phyloP scores from a whole-genome alignment of 225 moss, liverwort and hornwort genomes.

The Sphagnum tenellum region DNA sequence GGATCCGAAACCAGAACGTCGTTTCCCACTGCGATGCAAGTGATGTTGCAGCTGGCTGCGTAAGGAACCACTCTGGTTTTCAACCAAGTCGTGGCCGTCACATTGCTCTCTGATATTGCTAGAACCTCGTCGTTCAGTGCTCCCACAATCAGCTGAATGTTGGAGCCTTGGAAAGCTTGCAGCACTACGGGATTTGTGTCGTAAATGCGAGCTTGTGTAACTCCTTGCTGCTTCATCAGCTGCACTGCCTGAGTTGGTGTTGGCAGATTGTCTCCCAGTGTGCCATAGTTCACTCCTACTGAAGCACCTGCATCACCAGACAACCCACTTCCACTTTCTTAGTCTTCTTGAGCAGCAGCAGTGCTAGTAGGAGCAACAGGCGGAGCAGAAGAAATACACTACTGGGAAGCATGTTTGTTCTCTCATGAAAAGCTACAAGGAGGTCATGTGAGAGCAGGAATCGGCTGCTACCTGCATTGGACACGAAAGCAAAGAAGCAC shows the following conservation, averaged over 20 bases:
- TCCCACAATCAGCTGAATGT: conserved; percentile 65
- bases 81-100: conserved; percentile 71
- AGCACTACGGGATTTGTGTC: conserved; percentile 46
- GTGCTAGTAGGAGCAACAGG: neutral
- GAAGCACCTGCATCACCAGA: conserved; percentile 27
- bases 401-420: neutral
- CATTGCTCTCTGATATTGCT: conserved; percentile 40
- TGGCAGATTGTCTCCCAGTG: conserved; percentile 40
- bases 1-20: conserved; percentile 51
- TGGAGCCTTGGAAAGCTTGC: conserved; percentile 43
- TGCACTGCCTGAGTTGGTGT: conserved; percentile 30
- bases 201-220: conserved; percentile 42
- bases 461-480: conserved; percentile 1
- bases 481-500: conserved; percentile 1
- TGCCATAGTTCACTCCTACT: conserved; percentile 37
- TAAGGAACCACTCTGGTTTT: conserved; percentile 45
- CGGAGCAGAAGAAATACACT: neutral
- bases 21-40: conserved; percentile 60
- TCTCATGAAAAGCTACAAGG: neutral
- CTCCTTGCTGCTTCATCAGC: conserved; percentile 32
- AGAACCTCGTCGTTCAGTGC: conserved; percentile 59
- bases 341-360: no score
- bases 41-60: conserved; percentile 50
- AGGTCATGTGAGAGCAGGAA: no score
- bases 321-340: neutral